Base-by-base conservation (phyloP, 805 yeast species). In the Schwanniomyces occidentalis region DNA sequence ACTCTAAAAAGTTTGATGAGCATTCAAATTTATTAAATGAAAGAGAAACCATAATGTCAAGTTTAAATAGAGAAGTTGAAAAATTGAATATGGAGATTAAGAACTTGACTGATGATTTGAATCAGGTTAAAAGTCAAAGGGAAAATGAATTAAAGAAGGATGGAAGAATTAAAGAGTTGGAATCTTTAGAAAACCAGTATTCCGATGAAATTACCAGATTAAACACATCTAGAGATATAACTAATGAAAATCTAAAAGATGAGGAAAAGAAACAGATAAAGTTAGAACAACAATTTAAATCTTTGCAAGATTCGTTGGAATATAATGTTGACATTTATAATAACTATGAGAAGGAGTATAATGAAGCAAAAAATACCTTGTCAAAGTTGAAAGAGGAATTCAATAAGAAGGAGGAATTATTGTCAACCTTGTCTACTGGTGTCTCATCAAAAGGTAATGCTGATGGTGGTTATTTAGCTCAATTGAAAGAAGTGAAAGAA, bases 351-450 rank as follows among this genome's bases (percentile, higher is more conserved):
- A 35, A 47, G 4, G 70, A 68, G n/a, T 78, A 73, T 46, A 59
- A 65, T 3, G 42, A 48, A 0, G 56, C 76, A 8, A 78, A 76
- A 31, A 53, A 49, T 1, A 51, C 61, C n/a, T 61, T 84, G 15
- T 63, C 58, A 2, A 51, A 54, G 1, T 44, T 78, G 35, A 80
- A 78, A 41, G 65, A 62, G 4, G 68, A 69, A 9, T 68, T 74
- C 30, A 64, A 68, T 21, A 72, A 68, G 40, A 86, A 85, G 46
- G 91, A 86, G 48, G 96, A 90, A 42, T 68, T 90, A 8, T 61
- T 87, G 7, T 84, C 93, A 0, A 82, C 95, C 0, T 67, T 90
- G 25, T 80, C 89, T 0, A 87, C 96, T 0, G 96, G 97, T 49
- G 80, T 90, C n/a, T 85, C 96, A 0, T 77, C 95, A 0, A 80